Evolutionary conservation across 306 rosid species (phyloP).

Genomic region (Astragalus membranaceus): DNA sequence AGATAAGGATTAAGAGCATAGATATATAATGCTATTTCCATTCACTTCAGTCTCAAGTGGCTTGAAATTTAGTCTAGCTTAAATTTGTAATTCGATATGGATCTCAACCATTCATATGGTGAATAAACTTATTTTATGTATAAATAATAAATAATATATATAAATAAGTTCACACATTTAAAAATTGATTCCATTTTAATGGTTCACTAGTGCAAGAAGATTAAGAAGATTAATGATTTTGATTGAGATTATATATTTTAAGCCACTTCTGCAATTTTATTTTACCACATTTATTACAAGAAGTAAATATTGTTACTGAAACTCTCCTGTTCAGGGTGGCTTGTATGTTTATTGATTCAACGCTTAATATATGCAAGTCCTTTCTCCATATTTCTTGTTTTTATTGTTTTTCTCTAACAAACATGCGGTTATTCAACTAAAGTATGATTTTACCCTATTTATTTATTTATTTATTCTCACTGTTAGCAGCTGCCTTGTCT

Average conservation of each 20-base stretch:
- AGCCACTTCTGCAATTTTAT: background rate
- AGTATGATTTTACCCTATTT: background rate
- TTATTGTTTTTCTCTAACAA: background rate
- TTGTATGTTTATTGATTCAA: background rate
- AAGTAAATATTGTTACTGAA: background rate
- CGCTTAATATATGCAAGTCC: background rate
- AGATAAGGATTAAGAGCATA: background rate
- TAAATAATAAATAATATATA: background rate
- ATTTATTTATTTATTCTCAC: background rate
- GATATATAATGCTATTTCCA: background rate
- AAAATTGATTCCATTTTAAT: background rate
- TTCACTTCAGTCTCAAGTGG: background rate
- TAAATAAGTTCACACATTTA: background rate
- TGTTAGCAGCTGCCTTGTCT: constrained; percentile 50
- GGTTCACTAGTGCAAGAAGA: background rate
- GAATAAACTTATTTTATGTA: background rate
- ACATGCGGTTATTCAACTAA: background rate
- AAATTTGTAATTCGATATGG: background rate
- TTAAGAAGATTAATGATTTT: background rate
- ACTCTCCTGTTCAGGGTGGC: background rate
- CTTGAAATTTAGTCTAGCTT: background rate
- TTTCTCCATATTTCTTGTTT: background rate
- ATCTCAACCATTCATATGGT: background rate
- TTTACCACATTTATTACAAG: background rate
- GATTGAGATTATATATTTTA: background rate